Percentiles rank a stretch among this genome's conserved stretches.
Evolutionary conservation across 2,329 filamentous ascomycete genomes (phyloP).

Genomic region (Rosellinia necatrix): DNA sequence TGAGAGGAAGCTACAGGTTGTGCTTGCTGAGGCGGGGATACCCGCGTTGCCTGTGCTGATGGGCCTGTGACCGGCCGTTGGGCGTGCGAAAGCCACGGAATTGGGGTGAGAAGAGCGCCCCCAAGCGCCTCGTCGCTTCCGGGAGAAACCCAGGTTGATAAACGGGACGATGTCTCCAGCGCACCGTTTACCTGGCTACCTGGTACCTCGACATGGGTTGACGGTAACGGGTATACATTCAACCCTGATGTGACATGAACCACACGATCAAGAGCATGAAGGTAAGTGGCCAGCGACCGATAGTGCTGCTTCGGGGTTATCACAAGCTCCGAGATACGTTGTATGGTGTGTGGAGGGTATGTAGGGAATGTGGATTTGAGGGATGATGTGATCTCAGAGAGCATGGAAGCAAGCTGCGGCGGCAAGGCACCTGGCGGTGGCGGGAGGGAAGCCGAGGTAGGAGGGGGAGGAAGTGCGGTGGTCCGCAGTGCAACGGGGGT

Average conservation of each 20-base stretch:
- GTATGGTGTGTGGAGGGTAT: constrained; percentile 88
- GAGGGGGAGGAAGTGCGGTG: constrained; percentile 25
- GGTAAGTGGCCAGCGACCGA: constrained; percentile 78
- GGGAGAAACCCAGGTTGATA: constrained; percentile 50
- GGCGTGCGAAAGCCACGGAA: constrained; percentile 73
- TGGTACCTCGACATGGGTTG: constrained; percentile 63
- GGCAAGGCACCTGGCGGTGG: constrained; percentile 58
- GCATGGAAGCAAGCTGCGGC: constrained; percentile 64
- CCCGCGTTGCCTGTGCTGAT: constrained; percentile 21
- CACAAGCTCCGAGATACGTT: constrained; percentile 87
- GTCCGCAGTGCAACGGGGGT: constrained; percentile 43
- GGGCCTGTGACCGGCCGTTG: constrained; percentile 33
- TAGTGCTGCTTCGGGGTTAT: constrained; percentile 79
- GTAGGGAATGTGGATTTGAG: constrained; percentile 69
- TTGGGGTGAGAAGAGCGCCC: constrained; percentile 89
- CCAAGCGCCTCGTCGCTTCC: constrained; percentile 89
- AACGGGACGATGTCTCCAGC: constrained; percentile 50
- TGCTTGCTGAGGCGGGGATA: constrained; percentile 20
- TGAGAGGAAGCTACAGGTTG: constrained; percentile 35
- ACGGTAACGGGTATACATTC: constrained; percentile 81
- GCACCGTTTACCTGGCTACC: constrained; percentile 65
- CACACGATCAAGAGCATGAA: constrained; percentile 88
- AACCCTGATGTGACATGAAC: constrained; percentile 85
- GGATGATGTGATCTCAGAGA: constrained; percentile 63
- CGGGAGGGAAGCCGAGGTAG: constrained; percentile 39